phyloP scores from a whole-genome alignment of 768 basidiomycete species.

The Russula compacta region DNA sequence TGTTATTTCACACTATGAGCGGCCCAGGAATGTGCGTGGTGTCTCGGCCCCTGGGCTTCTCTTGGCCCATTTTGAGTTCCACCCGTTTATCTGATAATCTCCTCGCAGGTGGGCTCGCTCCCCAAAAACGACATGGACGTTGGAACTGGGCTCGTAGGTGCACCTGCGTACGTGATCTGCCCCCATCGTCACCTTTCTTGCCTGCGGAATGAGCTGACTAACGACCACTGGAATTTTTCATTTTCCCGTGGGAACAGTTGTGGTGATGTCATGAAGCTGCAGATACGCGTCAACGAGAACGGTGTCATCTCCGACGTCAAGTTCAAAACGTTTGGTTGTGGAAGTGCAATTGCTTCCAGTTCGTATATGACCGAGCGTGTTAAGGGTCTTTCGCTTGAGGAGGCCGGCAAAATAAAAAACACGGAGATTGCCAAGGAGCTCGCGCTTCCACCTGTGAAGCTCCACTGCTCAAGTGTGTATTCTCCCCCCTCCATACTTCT shows the following conservation, averaged over 20 bases:
- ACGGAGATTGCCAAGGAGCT: constrained; percentile 99
- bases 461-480: constrained; percentile 82
- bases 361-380: constrained; percentile 99
- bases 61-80: constrained; percentile 27
- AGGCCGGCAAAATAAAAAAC: constrained; percentile 95
- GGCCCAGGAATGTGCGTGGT: constrained; percentile 82
- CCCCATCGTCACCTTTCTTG: background rate
- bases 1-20: constrained; percentile 96
- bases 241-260: constrained; percentile 43
- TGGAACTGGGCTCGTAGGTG: constrained; percentile 96
- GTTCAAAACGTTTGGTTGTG: constrained; percentile 99
- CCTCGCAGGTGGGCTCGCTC: constrained; percentile 81
- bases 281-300: constrained; percentile 92
- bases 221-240: background rate
- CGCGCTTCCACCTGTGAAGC: constrained; percentile 90
- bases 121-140: constrained; percentile 88
- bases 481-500: background rate
- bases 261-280: constrained; percentile 99
- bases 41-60: background rate
- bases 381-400: constrained; percentile 86
- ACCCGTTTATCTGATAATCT: constrained; percentile 51
- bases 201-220: constrained; percentile 18
- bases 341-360: constrained; percentile 94
- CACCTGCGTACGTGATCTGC: constrained; percentile 68
- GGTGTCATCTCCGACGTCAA: constrained; percentile 97